Base-by-base conservation (phyloP, 2,329 filamentous ascomycete genomes). In the Phaeophleospora eucalypticola region DNA sequence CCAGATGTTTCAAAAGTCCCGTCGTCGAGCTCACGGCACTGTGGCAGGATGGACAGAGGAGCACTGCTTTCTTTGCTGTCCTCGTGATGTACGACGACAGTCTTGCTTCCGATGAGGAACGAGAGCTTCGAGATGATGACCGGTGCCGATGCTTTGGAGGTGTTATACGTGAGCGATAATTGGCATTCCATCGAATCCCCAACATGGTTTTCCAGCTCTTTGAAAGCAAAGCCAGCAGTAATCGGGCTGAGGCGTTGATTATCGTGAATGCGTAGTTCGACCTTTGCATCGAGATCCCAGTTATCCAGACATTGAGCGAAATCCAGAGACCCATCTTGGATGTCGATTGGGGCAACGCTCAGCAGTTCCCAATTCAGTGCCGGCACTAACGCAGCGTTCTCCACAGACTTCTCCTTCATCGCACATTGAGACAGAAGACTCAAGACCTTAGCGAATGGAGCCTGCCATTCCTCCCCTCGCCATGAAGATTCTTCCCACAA, bases 401-500 rank as follows among this genome's bases (percentile, higher is more conserved):
- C 32, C 69, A 7, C 68, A 46, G 36, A 43, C 36, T 27, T 54
- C 43, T 46, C 43, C n/a, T 14, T 78, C 19, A 6, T 40, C 14
- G 45, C 77, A 58, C 77, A 80, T 47, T 79, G 71, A 51, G 79
- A 71, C 32, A 83, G 64, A 7, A 72, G 67, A 68, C 72, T 76
- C 36, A 77, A 68, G 34, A 81, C 72, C 34, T 75, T 72, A 43
- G 70, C 71, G 52, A 81, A 77, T 3, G 81, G 67, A 35, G 66
- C 61, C 72, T 76, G 80, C 80, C 81, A 84, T n/a, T 75, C 72
- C 58, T 80, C 74, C 36, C 64, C 65, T 37, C 81, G 75, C 81
- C 81, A 84, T n/a, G 68, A 71, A 60, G 78, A 73, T 8, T 62
- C 69, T 34, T 74, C 60, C 80, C 80, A 84, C 1, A 82, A 59